Evolutionary conservation across 2,329 filamentous ascomycete species (phyloP), one percentile per base, ranked within the genome.

Genomic region (Ceratocystis variospora): DNA sequence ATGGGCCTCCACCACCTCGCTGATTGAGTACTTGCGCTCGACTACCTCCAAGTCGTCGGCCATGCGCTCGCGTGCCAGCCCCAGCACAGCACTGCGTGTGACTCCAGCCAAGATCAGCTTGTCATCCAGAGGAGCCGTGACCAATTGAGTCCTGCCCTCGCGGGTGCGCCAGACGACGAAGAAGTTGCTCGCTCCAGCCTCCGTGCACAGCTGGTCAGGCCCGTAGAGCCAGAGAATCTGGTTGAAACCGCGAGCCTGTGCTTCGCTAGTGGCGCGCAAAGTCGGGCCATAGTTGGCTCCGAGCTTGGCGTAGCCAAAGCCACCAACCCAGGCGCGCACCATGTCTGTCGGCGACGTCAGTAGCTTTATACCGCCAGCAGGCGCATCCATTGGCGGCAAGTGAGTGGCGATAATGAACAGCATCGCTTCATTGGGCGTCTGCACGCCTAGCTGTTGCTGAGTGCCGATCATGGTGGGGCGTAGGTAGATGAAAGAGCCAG

Each of bases 171-270:
- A 91, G 12, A 96, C 79, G 6, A 96, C 80, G 73, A 96, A 96
- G 78, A 96, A 96, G 77, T 96, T 96, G 72, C 85, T 89, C 12
- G 90, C 92, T 3, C 92, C 92, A 1, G 92, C 92, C 78, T 96
- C 92, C 1, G 92, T 96, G 69, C 95, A 91, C 73, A 84, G 83
- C 64, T 83, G 83, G 71, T 93, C 81, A 50, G 83, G 76, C 1
- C 90, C 90, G 72, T 96, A 94, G 63, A 96, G 81, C 92, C 92
- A 96, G n/a, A 96, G 82, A 66, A 96, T 87, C 80, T 96, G 93
- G 73, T 93, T 84, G 76, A 85, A 96, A 0, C 93, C 92, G 50
- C 83, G 77, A 10, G 78, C 78, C 66, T 85, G 79, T 2, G 92
- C 92, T 75, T 92, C 88, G 19, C 81, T 81, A 62, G 91, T 91